Conservation (phyloP, 139 green algal species). For the Auxenochlorella pyrenoidosa region DNA sequence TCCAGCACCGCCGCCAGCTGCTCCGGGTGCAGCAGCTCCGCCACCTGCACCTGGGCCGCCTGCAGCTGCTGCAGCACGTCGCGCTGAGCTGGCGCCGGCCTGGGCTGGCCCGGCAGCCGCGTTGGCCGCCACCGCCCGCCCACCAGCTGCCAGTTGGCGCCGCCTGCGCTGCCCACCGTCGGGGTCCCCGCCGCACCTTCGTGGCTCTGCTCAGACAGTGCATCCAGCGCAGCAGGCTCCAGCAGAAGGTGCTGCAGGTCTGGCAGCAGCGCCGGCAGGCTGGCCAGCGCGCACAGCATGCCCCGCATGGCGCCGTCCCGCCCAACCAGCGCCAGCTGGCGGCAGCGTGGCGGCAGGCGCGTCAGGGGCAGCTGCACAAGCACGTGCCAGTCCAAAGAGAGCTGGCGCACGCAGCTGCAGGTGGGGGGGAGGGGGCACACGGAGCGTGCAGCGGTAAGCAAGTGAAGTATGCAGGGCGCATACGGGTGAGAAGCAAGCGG, state of each 20-base stretch:
- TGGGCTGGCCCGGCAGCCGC: conserved; percentile 19
- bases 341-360: conserved; percentile 22
- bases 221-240: conserved; percentile 12
- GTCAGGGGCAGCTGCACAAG: not conserved
- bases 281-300: not conserved
- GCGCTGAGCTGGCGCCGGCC: not conserved
- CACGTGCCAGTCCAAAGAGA: conserved; percentile 25
- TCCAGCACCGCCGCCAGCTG: not conserved
- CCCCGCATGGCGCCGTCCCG: not conserved
- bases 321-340: conserved; percentile 8
- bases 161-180: not conserved
- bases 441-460: no score
- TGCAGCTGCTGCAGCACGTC: not conserved
- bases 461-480: no score
- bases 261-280: not conserved
- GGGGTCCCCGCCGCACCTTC: not conserved
- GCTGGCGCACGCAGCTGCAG: conserved; percentile 17
- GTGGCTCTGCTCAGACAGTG: not conserved
- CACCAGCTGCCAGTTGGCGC: conserved; percentile 3
- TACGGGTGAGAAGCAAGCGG: no score
- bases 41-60: not conserved
- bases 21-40: not conserved
- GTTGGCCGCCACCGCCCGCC: conserved; percentile 7
- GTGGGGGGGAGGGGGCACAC: not conserved
- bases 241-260: conserved; percentile 5